Conservation (phyloP, 768 basidiomycete genomes). For the Vararia minispora region DNA sequence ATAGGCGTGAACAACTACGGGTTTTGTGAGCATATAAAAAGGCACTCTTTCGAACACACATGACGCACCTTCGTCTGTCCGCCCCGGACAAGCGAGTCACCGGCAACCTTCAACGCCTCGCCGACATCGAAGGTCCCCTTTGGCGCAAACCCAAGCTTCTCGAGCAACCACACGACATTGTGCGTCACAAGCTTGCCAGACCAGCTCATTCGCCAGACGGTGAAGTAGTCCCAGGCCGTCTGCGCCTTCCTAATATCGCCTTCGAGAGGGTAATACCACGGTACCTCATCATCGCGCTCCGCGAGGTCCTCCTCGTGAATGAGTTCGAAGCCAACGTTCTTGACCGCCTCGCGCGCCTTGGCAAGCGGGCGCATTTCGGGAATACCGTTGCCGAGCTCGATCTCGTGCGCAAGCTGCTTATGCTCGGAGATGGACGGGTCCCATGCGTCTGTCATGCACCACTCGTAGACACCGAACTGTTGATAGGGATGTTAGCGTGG, state of each 20-base stretch:
- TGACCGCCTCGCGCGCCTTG: conserved; percentile 63
- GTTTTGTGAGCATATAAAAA: neutral
- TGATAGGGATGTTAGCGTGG: conserved; percentile 1
- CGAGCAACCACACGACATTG: conserved; percentile 63
- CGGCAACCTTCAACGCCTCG: conserved; percentile 81
- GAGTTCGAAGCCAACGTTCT: conserved; percentile 76
- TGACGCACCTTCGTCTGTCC: conserved; percentile 70
- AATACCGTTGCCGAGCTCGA: conserved; percentile 94
- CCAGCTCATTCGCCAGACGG: conserved; percentile 84
- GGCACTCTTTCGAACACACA: conserved; percentile 1
- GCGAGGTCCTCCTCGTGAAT: conserved; percentile 93
- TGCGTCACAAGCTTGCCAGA: conserved; percentile 80
- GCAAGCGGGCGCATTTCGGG: conserved; percentile 86
- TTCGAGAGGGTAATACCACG: conserved; percentile 97
- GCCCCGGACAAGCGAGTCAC: conserved; percentile 65
- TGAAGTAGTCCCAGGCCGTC: conserved; percentile 84
- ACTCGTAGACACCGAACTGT: conserved; percentile 99
- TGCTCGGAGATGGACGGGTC: conserved; percentile 77
- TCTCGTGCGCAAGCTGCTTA: conserved; percentile 82
- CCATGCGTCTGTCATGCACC: conserved; percentile 97
- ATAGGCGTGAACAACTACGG: conserved; percentile 78
- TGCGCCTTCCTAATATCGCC: conserved; percentile 90
- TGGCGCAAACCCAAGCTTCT: conserved; percentile 70
- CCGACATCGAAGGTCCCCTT: conserved; percentile 90
- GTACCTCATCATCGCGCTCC: conserved; percentile 60